Base-by-base conservation (phyloP, 306 rosid genomes). In the Acmispon strigosus region DNA sequence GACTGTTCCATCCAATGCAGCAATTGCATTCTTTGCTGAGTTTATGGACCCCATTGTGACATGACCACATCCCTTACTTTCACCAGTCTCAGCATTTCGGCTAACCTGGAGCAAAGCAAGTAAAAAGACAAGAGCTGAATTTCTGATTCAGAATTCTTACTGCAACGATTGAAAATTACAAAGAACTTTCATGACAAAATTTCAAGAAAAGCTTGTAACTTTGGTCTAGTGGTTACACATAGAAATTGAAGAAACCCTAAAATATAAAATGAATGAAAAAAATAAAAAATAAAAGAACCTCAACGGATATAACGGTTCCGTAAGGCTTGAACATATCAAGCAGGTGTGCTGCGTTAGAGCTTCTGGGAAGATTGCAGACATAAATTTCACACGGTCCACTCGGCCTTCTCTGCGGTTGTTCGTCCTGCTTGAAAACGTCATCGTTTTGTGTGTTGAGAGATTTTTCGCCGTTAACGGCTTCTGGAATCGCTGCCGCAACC, bases 281-380 rank as follows among this genome's bases (percentile, higher is more conserved):
- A 11, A 42, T 2, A 8, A 9, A 41, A 6, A 41, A 9, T 2
- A 2, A 1, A 41, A 9, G 45, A 41, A 41, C 89, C 89, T 87
- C 83, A 9, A 75, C 74, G 15, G 89, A 74, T 27, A 80, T 42
- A 19, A 87, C 62, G 19, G 64, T 78, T 22, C 89, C 89, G 24
- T 72, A 72, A 39, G 87, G 81, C 57, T 76, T 80, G 57, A 87
- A 72, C 77, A 87, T 72, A 45, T 82, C 80, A 13, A 76, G 77
- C 52, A 88, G 56, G 53, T 85, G 76, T 1, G 78, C 80, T 32
- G 77, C 56, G 34, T 77, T 88, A 45, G 42, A 83, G 72, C 81
- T 87, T 60, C 85, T 74, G 2, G 88, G 89, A 1, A 85, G 75
- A 69, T 87, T 87, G 69, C 92, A 87, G 27, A 85, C 86, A 20